Conservation (phyloP, 257 asterid genomes). For the Nicotiana knightiana region DNA sequence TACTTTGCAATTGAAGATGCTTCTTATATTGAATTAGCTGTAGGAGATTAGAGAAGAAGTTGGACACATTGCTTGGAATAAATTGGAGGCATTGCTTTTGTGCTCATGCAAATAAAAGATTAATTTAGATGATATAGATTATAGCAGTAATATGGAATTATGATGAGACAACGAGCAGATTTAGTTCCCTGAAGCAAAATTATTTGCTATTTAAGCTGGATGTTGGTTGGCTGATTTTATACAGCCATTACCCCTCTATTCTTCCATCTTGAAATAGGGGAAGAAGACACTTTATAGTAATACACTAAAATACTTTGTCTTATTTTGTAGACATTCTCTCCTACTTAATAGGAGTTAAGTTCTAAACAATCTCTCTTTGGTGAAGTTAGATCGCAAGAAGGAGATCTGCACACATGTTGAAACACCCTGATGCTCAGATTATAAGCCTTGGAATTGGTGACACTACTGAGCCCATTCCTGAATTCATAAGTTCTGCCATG, state of each 20-base stretch:
- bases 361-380: constrained; percentile 6
- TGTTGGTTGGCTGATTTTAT: background rate
- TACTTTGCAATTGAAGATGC: background rate
- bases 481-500: constrained; percentile 84
- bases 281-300: background rate
- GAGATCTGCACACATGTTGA: constrained; percentile 66
- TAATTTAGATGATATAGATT: background rate
- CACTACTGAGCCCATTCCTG: constrained; percentile 96
- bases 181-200: background rate
- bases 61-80: background rate
- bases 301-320: background rate
- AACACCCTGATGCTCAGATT: constrained; percentile 81
- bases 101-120: background rate
- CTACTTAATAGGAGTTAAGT: background rate
- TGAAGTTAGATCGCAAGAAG: constrained; percentile 68
- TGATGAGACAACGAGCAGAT: background rate
- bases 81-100: background rate
- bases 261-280: background rate
- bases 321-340: background rate
- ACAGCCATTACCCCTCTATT: background rate
- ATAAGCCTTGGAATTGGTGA: constrained; percentile 98
- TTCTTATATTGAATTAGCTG: background rate
- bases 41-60: background rate
- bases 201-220: background rate
- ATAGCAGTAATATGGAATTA: background rate